Evolutionary conservation across 257 asterid genomes (phyloP), one percentile per base, ranked within the genome.

Genomic region (Gentiana dahurica): DNA sequence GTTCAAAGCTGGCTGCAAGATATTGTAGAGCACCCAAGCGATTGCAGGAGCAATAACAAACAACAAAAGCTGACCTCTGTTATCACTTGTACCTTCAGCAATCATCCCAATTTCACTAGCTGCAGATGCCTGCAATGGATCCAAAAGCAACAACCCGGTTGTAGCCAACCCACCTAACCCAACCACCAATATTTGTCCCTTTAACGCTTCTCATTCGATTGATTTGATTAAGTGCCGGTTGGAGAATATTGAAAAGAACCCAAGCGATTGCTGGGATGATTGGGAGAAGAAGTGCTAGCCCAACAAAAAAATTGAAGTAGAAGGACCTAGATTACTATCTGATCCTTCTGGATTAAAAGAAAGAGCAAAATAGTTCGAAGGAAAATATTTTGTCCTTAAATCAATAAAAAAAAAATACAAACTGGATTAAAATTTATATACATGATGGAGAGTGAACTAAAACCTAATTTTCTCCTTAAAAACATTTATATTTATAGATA

Each of bases 1-100:
- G 69, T 86, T 86, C 81, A 90, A 69, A 61, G 97, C 96, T n/a
- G 97, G 97, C 72, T 80, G 96, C 70, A 90, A 71, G 8, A 89
- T 84, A 55, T 86, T 84, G 79, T 76, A 86, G 36, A 67, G 59
- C 72, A 89, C 97, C 95, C 95, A 89, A 4, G 47, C 60, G 44
- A 89, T 71, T 24, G 97, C 95, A 55, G 97, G 95, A 10, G 95
- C 36, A 37, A 86, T 77, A 7, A 89, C 97, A 13, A 86, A 70
- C 77, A 89, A 65, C 78, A 89, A 53, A 6, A 89, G 93, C 69
- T 71, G 80, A 24, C 95, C 95, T 79, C 97, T 80, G 79, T 74
- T 86, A 47, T 86, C 95, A 49, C 54, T 58, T 35, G 76, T 77
- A 7, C 87, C 91, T 55, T 76, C 87, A 5, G 92, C 86, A 4